Conservation (phyloP, 768 basidiomycete species). For the Porpolomopsis calyptriformis region DNA sequence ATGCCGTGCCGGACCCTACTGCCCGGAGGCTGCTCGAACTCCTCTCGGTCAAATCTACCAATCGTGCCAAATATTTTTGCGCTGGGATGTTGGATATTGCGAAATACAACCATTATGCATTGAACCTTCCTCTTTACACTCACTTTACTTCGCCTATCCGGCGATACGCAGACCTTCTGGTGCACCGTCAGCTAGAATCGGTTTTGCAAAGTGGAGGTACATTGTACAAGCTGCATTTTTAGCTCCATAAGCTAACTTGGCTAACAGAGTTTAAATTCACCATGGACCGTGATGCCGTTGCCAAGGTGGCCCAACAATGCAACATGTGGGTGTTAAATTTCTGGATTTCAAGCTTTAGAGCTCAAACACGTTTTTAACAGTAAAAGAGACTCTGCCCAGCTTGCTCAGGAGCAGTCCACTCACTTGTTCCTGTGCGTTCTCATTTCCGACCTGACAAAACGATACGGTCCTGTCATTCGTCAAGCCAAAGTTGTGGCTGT, state of each 20-base stretch:
- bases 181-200: conserved; percentile 93
- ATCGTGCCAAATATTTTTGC: conserved; percentile 96
- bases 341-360: not conserved
- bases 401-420: conserved; percentile 93
- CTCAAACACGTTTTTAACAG: conserved; percentile 29
- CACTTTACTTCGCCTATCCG: conserved; percentile 91
- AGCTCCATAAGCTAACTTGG: conserved; percentile 6
- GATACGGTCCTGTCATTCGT: conserved; percentile 91
- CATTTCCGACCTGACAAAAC: conserved; percentile 86
- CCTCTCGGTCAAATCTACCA: conserved; percentile 83
- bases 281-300: conserved; percentile 97
- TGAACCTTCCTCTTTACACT: conserved; percentile 86
- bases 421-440: conserved; percentile 93
- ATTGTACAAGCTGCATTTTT: conserved; percentile 13
- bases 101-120: conserved; percentile 89
- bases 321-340: conserved; percentile 59
- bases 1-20: conserved; percentile 60
- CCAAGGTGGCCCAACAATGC: conserved; percentile 96
- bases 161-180: conserved; percentile 87
- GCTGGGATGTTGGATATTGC: conserved; percentile 98
- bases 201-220: conserved; percentile 62
- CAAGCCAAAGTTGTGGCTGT: conserved; percentile 93
- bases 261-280: conserved; percentile 78
- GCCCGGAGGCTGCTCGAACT: conserved; percentile 73
- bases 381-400: conserved; percentile 81